phyloP scores from a whole-genome alignment of 2,329 filamentous ascomycete genomes.

The Byssothecium circinans region DNA sequence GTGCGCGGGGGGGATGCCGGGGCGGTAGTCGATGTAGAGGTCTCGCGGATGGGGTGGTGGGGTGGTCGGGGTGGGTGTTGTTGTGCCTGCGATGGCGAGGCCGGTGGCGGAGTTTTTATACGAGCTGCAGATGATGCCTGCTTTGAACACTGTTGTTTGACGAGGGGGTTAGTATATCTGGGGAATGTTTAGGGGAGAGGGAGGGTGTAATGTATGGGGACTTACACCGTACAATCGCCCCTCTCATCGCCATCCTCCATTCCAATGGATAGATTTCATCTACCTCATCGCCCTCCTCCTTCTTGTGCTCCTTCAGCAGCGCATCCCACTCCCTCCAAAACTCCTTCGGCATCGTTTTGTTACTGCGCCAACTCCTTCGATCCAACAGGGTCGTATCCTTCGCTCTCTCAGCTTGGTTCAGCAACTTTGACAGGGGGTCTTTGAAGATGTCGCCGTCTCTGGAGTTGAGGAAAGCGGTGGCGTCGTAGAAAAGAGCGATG shows the following conservation, averaged over 20 bases:
- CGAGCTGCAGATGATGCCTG: slow-evolving; percentile 46
- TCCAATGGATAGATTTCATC: slow-evolving; percentile 40
- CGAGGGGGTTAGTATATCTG: no score
- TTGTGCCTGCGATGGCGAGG: slow-evolving; percentile 42
- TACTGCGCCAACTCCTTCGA: slow-evolving; percentile 43
- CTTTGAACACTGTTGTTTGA: no score
- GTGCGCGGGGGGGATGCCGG: slow-evolving; percentile 17
- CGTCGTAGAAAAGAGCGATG: slow-evolving; percentile 24
- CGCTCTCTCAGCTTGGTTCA: slow-evolving; percentile 47
- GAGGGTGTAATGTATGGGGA: no score
- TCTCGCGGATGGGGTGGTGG: slow-evolving; percentile 28
- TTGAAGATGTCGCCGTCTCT: slow-evolving; percentile 38
- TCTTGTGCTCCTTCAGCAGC: slow-evolving; percentile 18
- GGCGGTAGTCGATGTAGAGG: slow-evolving; percentile 50
- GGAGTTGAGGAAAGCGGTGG: slow-evolving; percentile 41
- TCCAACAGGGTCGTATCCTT: slow-evolving; percentile 37
- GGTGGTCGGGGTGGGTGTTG: slow-evolving; percentile 17
- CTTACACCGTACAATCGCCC: no score
- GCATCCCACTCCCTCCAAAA: slow-evolving; percentile 46
- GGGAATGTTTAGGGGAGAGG: no score
- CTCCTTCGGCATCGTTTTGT: slow-evolving; percentile 38
- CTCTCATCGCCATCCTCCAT: slow-evolving; percentile 47
- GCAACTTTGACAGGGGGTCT: slow-evolving; percentile 35
- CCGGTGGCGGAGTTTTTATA: slow-evolving; percentile 37
- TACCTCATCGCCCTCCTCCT: slow-evolving; percentile 8